Conservation (phyloP, 441 rosid genomes). For the Populus hybrid region DNA sequence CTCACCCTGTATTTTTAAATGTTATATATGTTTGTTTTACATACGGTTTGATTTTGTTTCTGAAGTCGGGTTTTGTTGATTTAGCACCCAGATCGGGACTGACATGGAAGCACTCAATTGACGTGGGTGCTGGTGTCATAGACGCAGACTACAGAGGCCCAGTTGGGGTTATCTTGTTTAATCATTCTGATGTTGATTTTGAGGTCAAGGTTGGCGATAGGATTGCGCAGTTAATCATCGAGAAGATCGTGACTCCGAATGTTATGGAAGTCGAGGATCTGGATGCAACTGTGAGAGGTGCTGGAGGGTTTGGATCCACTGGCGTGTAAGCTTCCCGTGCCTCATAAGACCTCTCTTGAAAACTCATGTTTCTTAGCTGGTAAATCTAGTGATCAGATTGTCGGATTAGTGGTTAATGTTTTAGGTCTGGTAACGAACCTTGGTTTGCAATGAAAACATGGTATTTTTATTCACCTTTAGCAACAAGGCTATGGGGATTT, state of each 20-base stretch:
- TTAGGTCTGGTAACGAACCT: not conserved
- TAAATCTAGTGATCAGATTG: conserved; percentile 1
- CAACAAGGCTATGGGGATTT: not conserved
- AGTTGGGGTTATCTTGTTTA: conserved; percentile 70
- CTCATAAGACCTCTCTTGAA: not conserved
- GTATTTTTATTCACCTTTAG: not conserved
- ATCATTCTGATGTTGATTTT: conserved; percentile 62
- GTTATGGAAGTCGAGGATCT: conserved; percentile 62
- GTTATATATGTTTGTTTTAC: not conserved
- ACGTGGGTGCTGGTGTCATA: conserved; percentile 81
- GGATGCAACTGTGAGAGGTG: conserved; percentile 61
- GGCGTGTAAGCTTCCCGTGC: conserved; percentile 35
- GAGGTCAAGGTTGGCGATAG: conserved; percentile 65
- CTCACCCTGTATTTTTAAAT: not conserved
- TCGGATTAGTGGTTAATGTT: not conserved
- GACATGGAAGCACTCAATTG: conserved; percentile 77
- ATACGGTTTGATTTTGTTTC: not conserved
- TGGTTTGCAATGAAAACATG: not conserved
- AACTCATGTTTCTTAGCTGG: not conserved
- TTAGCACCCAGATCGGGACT: conserved; percentile 81
- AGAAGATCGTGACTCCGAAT: conserved; percentile 63
- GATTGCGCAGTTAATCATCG: conserved; percentile 67
- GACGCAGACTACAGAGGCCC: conserved; percentile 83
- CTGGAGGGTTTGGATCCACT: conserved; percentile 79
- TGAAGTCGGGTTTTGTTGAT: not conserved